Evolutionary conservation across 2,329 filamentous ascomycete species (phyloP).

Genomic region (Coniochaeta ligniaria): DNA sequence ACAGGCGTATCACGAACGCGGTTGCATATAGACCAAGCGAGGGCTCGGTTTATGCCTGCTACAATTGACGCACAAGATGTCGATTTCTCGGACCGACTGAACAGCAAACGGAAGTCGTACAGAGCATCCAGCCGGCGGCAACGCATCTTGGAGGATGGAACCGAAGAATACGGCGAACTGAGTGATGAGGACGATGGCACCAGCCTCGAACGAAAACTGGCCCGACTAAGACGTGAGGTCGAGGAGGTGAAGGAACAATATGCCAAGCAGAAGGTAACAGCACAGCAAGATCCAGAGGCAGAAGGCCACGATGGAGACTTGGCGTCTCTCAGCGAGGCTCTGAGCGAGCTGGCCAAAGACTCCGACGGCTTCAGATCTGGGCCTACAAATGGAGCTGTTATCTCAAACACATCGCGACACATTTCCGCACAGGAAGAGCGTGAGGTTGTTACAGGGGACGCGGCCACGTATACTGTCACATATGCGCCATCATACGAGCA

Average conservation of each 20-base stretch:
- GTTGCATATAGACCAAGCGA: conserved; percentile 71
- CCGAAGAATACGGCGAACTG: conserved; percentile 63
- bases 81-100: conserved; percentile 86
- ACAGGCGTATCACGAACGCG: conserved; percentile 69
- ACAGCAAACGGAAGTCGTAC: conserved; percentile 77
- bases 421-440: conserved; percentile 11
- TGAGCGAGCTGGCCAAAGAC: conserved; percentile 56
- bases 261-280: conserved; percentile 42
- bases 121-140: conserved; percentile 63
- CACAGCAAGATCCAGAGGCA: conserved; percentile 29
- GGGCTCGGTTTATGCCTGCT: conserved; percentile 69
- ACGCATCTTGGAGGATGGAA: conserved; percentile 52
- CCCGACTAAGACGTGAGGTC: conserved; percentile 75
- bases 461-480: conserved; percentile 55
- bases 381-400: conserved; percentile 12
- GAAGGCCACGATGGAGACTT: conserved; percentile 48
- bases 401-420: not conserved
- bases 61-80: conserved; percentile 70
- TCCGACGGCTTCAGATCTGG: conserved; percentile 9
- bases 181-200: conserved; percentile 70
- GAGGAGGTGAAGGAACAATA: conserved; percentile 64
- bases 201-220: conserved; percentile 69
- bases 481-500: conserved; percentile 59
- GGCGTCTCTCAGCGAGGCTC: conserved; percentile 60
- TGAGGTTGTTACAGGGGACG: conserved; percentile 16